Base-by-base conservation (phyloP, 1,284 basidiomycete genomes). In the Mycena citricolor region DNA sequence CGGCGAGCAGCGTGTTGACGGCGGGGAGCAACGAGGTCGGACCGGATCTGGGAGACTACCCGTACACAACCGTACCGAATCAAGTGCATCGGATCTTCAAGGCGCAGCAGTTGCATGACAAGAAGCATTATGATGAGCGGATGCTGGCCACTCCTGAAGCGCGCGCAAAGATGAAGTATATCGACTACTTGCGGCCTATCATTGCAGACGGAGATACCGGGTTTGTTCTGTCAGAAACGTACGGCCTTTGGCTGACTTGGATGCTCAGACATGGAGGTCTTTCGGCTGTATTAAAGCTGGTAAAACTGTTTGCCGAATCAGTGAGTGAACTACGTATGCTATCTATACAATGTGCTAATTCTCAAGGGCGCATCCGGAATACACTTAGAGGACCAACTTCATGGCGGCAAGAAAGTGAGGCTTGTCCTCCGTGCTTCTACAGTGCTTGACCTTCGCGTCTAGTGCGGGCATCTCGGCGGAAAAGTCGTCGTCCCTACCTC, bases 221-320 rank as follows among this genome's bases (percentile, higher is more conserved):
- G 90, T 93, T n/a, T n/a, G n/a, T n/a, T n/a, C n/a, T n/a, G n/a
- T n/a, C n/a, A n/a, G n/a, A n/a, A n/a, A n/a, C n/a, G n/a, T n/a
- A 47, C 34, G 21, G 24, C 8, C 38, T 17, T 5, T 43, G 32
- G 39, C 29, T 54, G 32, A 45, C 36, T 39, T 32, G 25, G 37
- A 31, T n/a, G n/a, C 24, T 21, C 23, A 93, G 89, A 19, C 88
- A 95, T 61, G 92, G 91, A 55, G 95, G 94, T 47, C 75, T 92
- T 7, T 97, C 94, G 21, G 85, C 94, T 26, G 92, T 98, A 39
- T 94, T 99, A 90, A 98, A 97, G 71, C 77, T 95, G n/a, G 79
- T 79, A 36, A 95, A 94, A 63, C 73, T 93, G 28, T 95, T 95
- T 60, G 92, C 90, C 21, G 92, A 95, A 71, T 88, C 90, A 48